These are phyloP conservation scores for Gossypium lobatum DNA, from an alignment of 441 rosid species.

Conservation along the genomic window DNA sequence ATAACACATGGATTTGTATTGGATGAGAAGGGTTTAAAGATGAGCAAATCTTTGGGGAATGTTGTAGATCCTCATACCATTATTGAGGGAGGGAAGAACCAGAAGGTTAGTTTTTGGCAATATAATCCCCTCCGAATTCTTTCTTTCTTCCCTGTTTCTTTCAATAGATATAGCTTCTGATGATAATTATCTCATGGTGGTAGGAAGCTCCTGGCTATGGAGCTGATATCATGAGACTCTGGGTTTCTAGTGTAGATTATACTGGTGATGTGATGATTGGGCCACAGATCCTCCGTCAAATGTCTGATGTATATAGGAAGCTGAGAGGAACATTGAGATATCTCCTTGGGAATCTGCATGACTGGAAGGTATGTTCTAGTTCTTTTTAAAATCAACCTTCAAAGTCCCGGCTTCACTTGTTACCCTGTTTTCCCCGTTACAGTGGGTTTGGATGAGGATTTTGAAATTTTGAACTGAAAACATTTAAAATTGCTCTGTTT, in stretches of 20 bases:
- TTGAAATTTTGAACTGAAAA: not conserved
- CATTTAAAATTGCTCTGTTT: not conserved
- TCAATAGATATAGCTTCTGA: constrained; percentile 6
- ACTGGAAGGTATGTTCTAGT: constrained; percentile 69
- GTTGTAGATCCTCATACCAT: constrained; percentile 82
- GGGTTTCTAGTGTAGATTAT: constrained; percentile 99
- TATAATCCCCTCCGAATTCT: not conserved
- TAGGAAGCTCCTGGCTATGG: constrained; percentile 97
- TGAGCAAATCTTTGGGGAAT: constrained; percentile 97
- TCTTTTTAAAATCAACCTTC: constrained; percentile 6
- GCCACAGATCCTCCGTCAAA: constrained; percentile 83
- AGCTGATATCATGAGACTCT: constrained; percentile 91
- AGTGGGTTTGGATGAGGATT: not conserved
- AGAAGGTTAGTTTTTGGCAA: constrained; percentile 47
- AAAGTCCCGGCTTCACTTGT: not conserved
- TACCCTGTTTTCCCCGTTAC: not conserved
- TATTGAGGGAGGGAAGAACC: constrained; percentile 84
- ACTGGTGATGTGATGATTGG: constrained; percentile 85
- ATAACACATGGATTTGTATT: constrained; percentile 96
- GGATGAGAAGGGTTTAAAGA: constrained; percentile 96
- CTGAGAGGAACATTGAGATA: constrained; percentile 90
- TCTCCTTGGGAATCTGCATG: constrained; percentile 93
- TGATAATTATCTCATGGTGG: constrained; percentile 25
- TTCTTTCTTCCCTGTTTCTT: not conserved
- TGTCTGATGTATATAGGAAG: constrained; percentile 92